Percentiles rank a stretch among this genome's conserved stretches.
phyloP scores from a whole-genome alignment of 2,329 filamentous ascomycete species.

The Trichoderma sp. region DNA sequence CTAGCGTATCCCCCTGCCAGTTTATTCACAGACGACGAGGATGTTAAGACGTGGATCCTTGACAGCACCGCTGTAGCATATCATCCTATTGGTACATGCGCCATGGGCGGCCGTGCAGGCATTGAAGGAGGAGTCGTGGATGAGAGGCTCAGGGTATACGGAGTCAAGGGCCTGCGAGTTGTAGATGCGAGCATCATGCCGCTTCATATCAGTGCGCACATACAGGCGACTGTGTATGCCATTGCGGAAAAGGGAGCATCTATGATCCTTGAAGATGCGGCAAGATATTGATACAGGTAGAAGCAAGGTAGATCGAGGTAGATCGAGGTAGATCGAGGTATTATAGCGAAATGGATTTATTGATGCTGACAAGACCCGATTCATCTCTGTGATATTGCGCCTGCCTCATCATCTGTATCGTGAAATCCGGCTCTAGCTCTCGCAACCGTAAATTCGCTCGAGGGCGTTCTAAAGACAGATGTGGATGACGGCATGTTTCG shows the following conservation, averaged over 20 bases:
- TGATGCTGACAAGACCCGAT: neutral
- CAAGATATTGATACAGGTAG: neutral
- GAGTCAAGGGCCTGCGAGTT: constrained; percentile 28
- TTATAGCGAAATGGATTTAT: neutral
- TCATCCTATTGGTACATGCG: constrained; percentile 45
- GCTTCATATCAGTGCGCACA: constrained; percentile 31
- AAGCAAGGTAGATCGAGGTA: neutral
- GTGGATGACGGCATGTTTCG: constrained; percentile 20
- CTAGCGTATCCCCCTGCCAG: constrained; percentile 27
- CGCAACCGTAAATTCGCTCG: constrained; percentile 8
- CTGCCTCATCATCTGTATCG: neutral
- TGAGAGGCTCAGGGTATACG: constrained; percentile 30
- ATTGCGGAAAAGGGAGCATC: constrained; percentile 37
- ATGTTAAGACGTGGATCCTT: constrained; percentile 31
- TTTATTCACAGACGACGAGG: constrained; percentile 22
- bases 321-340: neutral
- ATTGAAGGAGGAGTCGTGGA: constrained; percentile 35
- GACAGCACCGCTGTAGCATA: constrained; percentile 36
- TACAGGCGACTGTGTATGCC: constrained; percentile 34
- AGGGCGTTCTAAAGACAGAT: constrained; percentile 22
- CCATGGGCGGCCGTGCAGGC: constrained; percentile 35
- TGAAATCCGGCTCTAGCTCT: constrained; percentile 10
- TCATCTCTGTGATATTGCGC: neutral
- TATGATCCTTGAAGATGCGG: constrained; percentile 33
- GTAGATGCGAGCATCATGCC: constrained; percentile 33